Evolutionary conservation across 495 filamentous ascomycete species (phyloP), one percentile per base, ranked within the genome.

Genomic region (Elasticomyces elasticus): DNA sequence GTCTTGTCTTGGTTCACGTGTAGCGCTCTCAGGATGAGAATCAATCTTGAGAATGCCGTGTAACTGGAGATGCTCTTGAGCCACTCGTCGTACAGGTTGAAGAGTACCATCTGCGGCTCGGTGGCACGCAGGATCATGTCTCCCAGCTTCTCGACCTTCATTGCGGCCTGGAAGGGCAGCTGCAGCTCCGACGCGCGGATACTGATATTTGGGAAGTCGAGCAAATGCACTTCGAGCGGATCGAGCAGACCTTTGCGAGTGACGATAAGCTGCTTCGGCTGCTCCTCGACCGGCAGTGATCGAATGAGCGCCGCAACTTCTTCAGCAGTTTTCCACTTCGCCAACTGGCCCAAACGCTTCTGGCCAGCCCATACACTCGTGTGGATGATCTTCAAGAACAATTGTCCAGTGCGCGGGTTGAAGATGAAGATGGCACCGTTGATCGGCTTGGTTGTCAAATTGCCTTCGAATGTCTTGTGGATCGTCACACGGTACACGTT

Each of bases 351-450:
- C 15, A 99, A 77, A 85, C 94, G 94, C 71, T 99, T 99, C 70
- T 99, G 94, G 37, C 94, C 94, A 30, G 94, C 94, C 94, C 94
- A 99, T 35, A 99, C 94, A 63, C 90, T 96, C 2, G 94, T 99
- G 72, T 99, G 94, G 60, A 99, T 99, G 65, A 99, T 96, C 80
- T 99, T 99, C 62, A 99, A 70, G 79, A 99, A 99, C 19, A 99
- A 72, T 64, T 99, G 94, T 28, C 94, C 94, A 58, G 94, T 97
- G 43, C 94, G 82, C 17, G 94, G 94, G 65, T 97, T 99, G 81
- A 99, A 95, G 71, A 99, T 97, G 74, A 99, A 97, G 65, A 99
- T 99, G 30, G 94, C 94, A 65, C 94, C 94, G 70, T 99, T 99
- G 74, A 99, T 99, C 20, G 94, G 94, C 72, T 99, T 99, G 0